These are phyloP conservation scores for Sarocladiaceae sp. DNA, from an alignment of 2,329 filamentous ascomycete species.

Conservation along the genomic window DNA sequence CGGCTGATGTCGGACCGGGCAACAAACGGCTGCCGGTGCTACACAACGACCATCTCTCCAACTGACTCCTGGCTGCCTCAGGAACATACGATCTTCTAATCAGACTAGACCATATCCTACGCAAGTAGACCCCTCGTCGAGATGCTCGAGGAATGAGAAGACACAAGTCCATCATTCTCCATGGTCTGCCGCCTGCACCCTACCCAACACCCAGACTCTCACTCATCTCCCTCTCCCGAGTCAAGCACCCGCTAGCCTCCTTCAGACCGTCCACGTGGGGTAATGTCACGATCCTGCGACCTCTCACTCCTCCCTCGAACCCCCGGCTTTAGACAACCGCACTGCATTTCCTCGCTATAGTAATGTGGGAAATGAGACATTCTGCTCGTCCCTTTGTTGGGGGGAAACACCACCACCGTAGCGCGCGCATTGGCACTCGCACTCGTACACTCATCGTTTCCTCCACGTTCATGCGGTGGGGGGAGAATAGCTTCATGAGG, in stretches of 20 bases:
- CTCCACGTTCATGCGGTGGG: conserved; percentile 3
- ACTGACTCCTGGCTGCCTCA: too few species aligned
- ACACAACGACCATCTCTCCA: too few species aligned
- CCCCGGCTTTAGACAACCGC: conserved; percentile 2
- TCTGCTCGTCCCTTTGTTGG: neutral
- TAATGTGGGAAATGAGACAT: neutral
- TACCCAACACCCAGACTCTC: neutral
- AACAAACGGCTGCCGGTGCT: neutral
- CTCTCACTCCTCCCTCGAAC: neutral
- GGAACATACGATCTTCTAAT: too few species aligned
- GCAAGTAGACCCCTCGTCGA: too few species aligned
- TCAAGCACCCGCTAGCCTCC: conserved; percentile 5
- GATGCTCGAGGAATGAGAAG: too few species aligned
- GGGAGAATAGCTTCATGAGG: too few species aligned
- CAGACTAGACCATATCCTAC: too few species aligned
- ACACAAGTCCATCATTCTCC: too few species aligned
- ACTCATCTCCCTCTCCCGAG: neutral
- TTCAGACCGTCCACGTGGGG: conserved; percentile 8
- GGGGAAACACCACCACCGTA: too few species aligned
- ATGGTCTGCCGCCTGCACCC: too few species aligned
- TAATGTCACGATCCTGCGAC: conserved; percentile 8
- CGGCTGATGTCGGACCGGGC: conserved; percentile 11
- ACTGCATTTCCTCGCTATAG: conserved; percentile 1
- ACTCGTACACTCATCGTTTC: neutral
- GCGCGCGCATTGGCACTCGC: neutral